Base-by-base conservation (phyloP, 2,329 filamentous ascomycete species). In the Neocatenulostroma microsporum region DNA sequence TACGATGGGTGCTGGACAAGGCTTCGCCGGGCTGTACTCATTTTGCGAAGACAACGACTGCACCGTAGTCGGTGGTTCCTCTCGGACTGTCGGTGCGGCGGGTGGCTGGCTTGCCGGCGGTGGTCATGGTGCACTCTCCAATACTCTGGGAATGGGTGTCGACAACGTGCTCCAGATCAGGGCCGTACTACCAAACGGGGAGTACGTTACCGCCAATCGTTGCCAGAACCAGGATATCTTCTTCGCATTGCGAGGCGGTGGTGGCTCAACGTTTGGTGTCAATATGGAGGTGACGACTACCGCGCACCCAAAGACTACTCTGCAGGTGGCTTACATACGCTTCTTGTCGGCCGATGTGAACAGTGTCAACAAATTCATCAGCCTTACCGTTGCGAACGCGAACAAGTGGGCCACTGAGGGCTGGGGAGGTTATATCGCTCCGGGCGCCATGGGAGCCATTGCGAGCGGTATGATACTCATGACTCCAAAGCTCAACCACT, bases 201-300 rank as follows among this genome's bases (percentile, higher is more conserved):
- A 36, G 5, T 46, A 44, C 23, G 37, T 53, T 15, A 48, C 40
- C 7, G 49, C 49, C 9, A 53, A 53, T 23, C 48, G 53, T 5
- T 51, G 51, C 2, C 51, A 58, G 6, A 57, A 76, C 40, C 44
- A 63, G 0, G 73, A 77, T 39, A 58, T 79, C 9, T 76, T 63
- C 54, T 62, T 58, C 41, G 72, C 68, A 0, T 62, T 78, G 4
- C 69, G 70, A 37, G 75, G 74, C 7, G 50, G 51, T 19, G 74
- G 74, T 12, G 74, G 68, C 53, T 27, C 13, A 13, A 45, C 46
- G 3, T 47, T 45, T 28, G 49, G 46, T 10, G 46, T 52, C 14
- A 45, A 39, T 21, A 43, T 40, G 29, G 44, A 47, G 32, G 41
- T 44, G 21, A 47, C 39, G 4, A 45, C 35, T 4, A 34, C 24